These are phyloP conservation scores for Amphirosellinia nigrospora DNA, from an alignment of 495 filamentous ascomycete species.

Conservation along the genomic window DNA sequence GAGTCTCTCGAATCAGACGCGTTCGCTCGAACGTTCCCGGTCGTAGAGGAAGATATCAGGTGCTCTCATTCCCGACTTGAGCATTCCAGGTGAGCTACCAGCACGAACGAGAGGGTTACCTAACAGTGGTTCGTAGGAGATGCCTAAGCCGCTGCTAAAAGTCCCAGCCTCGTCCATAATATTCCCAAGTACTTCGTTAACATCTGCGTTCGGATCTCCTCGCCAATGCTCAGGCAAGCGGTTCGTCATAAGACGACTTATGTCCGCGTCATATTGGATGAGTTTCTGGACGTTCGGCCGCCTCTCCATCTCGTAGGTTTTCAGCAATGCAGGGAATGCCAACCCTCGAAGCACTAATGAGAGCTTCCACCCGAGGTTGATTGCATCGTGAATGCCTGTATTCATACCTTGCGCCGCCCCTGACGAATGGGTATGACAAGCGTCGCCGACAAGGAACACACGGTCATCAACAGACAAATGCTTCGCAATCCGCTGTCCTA, in stretches of 20 bases:
- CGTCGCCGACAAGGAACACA: constrained; percentile 63
- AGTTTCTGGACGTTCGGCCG: constrained; percentile 43
- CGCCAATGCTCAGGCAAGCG: constrained; percentile 48
- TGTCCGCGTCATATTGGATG: constrained; percentile 42
- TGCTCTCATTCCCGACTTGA: constrained; percentile 45
- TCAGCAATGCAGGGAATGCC: constrained; percentile 34
- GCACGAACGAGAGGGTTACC: constrained; percentile 41
- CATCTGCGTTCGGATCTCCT: constrained; percentile 49
- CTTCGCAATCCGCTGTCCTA: constrained; percentile 59
- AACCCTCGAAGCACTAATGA: constrained; percentile 39
- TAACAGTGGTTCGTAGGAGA: constrained; percentile 42
- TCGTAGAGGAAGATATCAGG: constrained; percentile 50
- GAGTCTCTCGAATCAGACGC: constrained; percentile 46
- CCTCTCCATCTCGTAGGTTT: constrained; percentile 50
- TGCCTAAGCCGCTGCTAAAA: constrained; percentile 53
- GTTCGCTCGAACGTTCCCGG: constrained; percentile 51
- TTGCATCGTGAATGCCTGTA: constrained; percentile 63
- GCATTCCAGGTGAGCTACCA: constrained; percentile 18
- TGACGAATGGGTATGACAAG: constrained; percentile 65
- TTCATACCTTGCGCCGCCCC: constrained; percentile 68
- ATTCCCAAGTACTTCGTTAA: constrained; percentile 49
- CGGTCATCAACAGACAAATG: constrained; percentile 48
- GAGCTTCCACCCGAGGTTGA: constrained; percentile 66
- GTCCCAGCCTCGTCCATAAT: constrained; percentile 49
- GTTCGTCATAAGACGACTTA: constrained; percentile 47